Base-by-base conservation (phyloP, 768 basidiomycete genomes). In the Pilatotrama ljubarskyi region DNA sequence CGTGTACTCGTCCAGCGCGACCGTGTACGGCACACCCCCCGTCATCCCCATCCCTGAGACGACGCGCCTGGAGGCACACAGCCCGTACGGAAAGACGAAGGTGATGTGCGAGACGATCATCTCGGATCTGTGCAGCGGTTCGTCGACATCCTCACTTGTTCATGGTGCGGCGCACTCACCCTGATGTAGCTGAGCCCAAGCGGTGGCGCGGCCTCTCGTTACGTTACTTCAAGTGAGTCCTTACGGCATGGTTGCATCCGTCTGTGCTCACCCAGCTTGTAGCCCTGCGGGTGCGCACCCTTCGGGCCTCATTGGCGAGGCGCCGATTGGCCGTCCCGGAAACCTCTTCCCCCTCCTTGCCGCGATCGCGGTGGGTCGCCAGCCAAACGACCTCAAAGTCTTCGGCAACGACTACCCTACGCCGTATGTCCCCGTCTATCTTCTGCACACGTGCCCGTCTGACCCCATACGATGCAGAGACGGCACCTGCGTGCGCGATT, bases 391-490 rank as follows among this genome's bases (percentile, higher is more conserved):
- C 6, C 65, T 79, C 35, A 82, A 84, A 70, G 91, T 99, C 5
- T 99, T 98, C 70, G 96, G 97, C 29, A 91, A 96, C 71, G 94
- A 99, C 74, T 99, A 97, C 74, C 94, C 95, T 20, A 99, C 97
- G 0, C 86, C 83, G 90, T 93, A 66, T 50, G 72, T 65, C n/a
- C 32, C 17, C 36, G 20, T 17, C 42, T 18, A n/a, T 46, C 2
- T 20, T 22, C 35, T 22, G n/a, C n/a, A n/a, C 20, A 22, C 22
- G 8, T 22, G 35, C 7, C 20, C 2, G 11, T 14, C 20, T 11
- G 7, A 15, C 37, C 22, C n/a, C 35, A 49, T 22, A 32, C 29
- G 10, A 32, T 57, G 38, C 64, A 92, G 91, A 37, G 96, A 98
- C 70, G 96, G 96, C 9, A 98, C 96, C 8, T 99, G 96, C 69